These are phyloP conservation scores for Picochlorum costavermella DNA, from an alignment of 139 green algal genomes.

Conservation along the genomic window DNA sequence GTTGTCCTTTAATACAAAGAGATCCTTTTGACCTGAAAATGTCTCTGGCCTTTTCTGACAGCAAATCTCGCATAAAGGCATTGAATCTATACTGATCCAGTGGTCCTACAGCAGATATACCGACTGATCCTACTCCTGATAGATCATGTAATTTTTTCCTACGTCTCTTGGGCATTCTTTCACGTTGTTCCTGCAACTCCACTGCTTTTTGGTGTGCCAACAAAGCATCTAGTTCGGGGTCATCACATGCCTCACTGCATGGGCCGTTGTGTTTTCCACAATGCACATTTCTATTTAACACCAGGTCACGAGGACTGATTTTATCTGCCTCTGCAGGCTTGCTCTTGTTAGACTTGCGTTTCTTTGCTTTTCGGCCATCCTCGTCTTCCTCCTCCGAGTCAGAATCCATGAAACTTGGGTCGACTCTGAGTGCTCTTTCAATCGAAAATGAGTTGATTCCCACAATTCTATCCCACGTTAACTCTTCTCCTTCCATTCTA, in stretches of 20 bases:
- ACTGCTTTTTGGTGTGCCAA: conserved; percentile 7
- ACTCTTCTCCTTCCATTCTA: background rate
- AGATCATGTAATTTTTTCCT: conserved; percentile 63
- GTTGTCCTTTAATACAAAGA: conserved; percentile 57
- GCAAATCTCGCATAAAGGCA: conserved; percentile 76
- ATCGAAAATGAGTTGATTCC: conserved; percentile 70
- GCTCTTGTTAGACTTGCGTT: background rate
- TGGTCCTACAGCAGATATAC: conserved; percentile 53
- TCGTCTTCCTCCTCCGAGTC: conserved; percentile 41
- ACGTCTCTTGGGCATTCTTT: conserved; percentile 44
- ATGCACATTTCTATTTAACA: background rate
- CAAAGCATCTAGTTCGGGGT: conserved; percentile 9
- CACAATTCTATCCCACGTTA: conserved; percentile 34
- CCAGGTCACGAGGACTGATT: background rate
- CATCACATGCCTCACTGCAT: conserved; percentile 2
- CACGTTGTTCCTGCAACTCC: background rate
- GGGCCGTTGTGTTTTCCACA: conserved; percentile 5
- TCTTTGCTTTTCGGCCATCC: background rate
- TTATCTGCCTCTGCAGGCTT: background rate
- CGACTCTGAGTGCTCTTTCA: conserved; percentile 57
- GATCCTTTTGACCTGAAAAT: conserved; percentile 81
- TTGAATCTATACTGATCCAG: conserved; percentile 78
- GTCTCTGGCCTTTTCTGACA: conserved; percentile 68
- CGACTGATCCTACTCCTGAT: conserved; percentile 54
- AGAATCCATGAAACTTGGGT: conserved; percentile 59